Evolutionary conservation across 2,329 filamentous ascomycete genomes (phyloP).

Genomic region (Apiospora sp.): DNA sequence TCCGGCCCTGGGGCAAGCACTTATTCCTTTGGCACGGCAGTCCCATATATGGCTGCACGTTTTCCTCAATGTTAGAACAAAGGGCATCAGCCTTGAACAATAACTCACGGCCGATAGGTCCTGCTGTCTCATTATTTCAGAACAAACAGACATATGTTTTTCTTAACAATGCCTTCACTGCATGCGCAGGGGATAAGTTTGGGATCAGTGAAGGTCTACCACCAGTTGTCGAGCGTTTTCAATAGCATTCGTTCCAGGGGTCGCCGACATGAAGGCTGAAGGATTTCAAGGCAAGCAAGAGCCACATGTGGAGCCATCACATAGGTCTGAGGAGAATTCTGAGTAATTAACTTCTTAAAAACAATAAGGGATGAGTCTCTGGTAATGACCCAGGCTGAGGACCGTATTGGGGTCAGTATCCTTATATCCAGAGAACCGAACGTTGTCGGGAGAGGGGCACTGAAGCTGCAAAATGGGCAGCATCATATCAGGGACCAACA

Average conservation of each 20-base stretch:
- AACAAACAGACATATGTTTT: background rate
- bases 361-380: background rate
- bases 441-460: background rate
- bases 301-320: background rate
- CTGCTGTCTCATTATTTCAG: background rate
- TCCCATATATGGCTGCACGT: background rate
- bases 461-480: background rate
- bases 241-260: background rate
- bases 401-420: background rate
- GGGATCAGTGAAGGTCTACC: background rate
- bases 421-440: background rate
- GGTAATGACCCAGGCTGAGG: background rate
- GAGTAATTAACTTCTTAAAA: background rate
- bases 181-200: background rate
- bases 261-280: background rate
- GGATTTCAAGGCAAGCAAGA: background rate
- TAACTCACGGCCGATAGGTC: background rate
- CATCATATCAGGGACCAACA: background rate
- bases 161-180: background rate
- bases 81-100: background rate
- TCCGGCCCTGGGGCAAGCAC: background rate
- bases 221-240: background rate
- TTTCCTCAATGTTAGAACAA: background rate
- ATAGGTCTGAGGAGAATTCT: background rate
- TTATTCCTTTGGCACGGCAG: background rate